Percentiles rank a stretch among this genome's conserved stretches.
These are phyloP conservation scores for Spizellomyces sp. DNA, from an alignment of 192 early-diverging fungal species.

Conservation along the genomic window DNA sequence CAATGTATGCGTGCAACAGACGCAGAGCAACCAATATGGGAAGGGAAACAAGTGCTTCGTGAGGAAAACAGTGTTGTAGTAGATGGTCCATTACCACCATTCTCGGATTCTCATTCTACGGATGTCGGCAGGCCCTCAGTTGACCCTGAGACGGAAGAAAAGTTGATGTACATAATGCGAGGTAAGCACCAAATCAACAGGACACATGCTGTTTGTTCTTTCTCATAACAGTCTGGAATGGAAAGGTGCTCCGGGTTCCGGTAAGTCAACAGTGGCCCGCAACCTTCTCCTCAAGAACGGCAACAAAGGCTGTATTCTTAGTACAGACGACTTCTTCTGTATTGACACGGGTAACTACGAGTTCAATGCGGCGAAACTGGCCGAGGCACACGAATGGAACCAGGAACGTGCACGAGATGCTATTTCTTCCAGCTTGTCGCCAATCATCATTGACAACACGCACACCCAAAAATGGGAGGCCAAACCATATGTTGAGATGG, in stretches of 20 bases:
- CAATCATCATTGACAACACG: slow-evolving; percentile 59
- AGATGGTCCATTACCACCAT: no score
- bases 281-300: neutral
- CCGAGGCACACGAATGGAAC: slow-evolving; percentile 46
- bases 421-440: slow-evolving; percentile 22
- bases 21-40: no score
- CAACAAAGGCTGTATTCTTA: slow-evolving; percentile 33
- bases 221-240: neutral
- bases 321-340: slow-evolving; percentile 51
- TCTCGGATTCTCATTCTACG: no score
- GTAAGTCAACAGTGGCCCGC: slow-evolving; percentile 50
- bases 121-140: no score
- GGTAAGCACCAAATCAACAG: neutral
- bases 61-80: no score
- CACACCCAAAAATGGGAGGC: slow-evolving; percentile 48
- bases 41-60: no score
- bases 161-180: slow-evolving; percentile 1
- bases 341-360: slow-evolving; percentile 27
- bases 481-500: slow-evolving; percentile 45
- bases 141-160: no score
- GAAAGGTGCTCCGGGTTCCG: slow-evolving; percentile 43
- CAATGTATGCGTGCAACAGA: no score
- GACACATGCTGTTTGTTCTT: neutral
- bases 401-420: slow-evolving; percentile 35
- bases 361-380: slow-evolving; percentile 40